Base-by-base conservation (phyloP, 2,329 filamentous ascomycete genomes). In the Trichoderma sp. region DNA sequence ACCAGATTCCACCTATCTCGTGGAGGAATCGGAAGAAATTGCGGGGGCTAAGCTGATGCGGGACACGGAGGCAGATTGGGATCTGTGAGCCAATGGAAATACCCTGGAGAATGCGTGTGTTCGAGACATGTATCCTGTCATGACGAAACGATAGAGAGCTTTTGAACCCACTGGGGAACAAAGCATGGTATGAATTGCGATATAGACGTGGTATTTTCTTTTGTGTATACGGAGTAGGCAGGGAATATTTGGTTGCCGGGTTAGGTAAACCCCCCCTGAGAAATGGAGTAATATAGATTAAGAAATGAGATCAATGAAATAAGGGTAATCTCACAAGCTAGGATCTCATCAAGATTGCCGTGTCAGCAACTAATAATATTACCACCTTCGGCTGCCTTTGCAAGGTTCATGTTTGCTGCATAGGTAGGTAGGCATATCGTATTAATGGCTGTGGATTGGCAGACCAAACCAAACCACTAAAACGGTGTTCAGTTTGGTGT, bases 21-120 rank as follows among this genome's bases (percentile, higher is more conserved):
- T 80, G 4, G 81, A 83, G n/a, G 81, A 82, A 50, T 77, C 79
- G 4, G 82, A 85, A 73, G 80, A 82, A 61, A 78, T 86, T 7
- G 80, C 81, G 65, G 84, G 85, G 4, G 79, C 83, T 4, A 84
- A 83, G 65, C 74, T 85, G 73, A 76, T 82, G 39, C 80, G 82
- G 32, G 81, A 82, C 15, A 79, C 82, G 26, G 81, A 84, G 69
- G 78, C 81, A 23, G 82, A 82, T 43, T 84, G 82, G 81, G 80
- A 83, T 36, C 78, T 76, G 72, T 80, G 70, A 68, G 57, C 50
- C 12, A 36, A 13, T 23, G 50, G 47, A 23, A 20, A 57, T 68
- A 26, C 50, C 66, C 55, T 23, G 23, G 34, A 39, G 20, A 23
- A 36, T 70, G n/a, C 12, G 6, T 66, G 20, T 30, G n/a, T 28